Conservation (phyloP, 2,329 filamentous ascomycete species). For the Cercospora sp. region DNA sequence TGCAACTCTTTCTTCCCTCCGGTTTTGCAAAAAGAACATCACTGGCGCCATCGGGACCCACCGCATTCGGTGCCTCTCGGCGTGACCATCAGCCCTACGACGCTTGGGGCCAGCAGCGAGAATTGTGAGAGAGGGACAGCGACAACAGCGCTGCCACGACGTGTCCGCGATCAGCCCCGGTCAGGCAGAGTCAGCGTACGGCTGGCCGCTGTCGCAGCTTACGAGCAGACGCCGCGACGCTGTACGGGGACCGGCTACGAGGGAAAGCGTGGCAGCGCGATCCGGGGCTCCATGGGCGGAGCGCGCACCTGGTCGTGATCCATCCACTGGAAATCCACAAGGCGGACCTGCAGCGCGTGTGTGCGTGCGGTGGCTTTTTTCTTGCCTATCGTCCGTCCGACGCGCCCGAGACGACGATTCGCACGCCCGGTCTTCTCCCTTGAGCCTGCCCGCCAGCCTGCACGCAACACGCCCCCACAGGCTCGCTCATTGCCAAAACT, state of each 20-base stretch:
- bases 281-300: conserved; percentile 6
- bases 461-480: conserved; percentile 4
- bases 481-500: background rate
- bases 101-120: background rate
- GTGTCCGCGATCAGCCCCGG: background rate
- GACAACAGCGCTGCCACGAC: background rate
- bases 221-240: background rate
- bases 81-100: conserved; percentile 12
- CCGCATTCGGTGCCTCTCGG: conserved; percentile 7
- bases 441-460: background rate
- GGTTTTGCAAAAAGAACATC: conserved; percentile 3
- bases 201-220: background rate
- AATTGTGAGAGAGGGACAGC: background rate
- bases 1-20: background rate
- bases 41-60: conserved; percentile 12
- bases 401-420: conserved; percentile 1
- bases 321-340: background rate
- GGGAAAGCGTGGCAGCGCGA: background rate
- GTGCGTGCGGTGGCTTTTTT: background rate
- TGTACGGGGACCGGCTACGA: background rate
- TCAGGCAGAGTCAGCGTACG: background rate
- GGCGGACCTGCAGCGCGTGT: conserved; percentile 8
- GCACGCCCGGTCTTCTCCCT: background rate
- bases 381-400: conserved; percentile 1
- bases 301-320: background rate